These are phyloP conservation scores for Lichtheimia ramosa DNA, from an alignment of 371 early-diverging fungal genomes.

Conservation along the genomic window DNA sequence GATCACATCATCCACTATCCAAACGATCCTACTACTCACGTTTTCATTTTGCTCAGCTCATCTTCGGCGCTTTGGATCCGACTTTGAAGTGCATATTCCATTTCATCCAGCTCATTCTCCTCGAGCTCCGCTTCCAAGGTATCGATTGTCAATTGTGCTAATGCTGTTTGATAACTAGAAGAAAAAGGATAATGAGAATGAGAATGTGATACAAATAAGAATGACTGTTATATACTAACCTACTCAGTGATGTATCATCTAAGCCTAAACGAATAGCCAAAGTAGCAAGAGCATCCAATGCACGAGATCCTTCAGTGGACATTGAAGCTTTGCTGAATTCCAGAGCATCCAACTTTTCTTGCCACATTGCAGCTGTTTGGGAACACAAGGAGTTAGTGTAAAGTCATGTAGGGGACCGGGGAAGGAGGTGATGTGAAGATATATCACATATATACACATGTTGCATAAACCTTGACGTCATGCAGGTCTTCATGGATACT, in stretches of 20 bases:
- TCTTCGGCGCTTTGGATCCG: constrained; percentile 14
- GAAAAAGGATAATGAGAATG: not conserved
- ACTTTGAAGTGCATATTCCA: constrained; percentile 9
- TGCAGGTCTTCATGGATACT: not conserved
- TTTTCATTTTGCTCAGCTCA: constrained; percentile 17
- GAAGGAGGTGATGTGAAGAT: not conserved
- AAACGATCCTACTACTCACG: constrained; percentile 3
- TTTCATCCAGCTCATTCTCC: constrained; percentile 13
- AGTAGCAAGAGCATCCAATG: constrained; percentile 11
- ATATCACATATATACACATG: not conserved
- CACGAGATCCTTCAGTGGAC: constrained; percentile 12
- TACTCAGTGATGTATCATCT: constrained; percentile 14
- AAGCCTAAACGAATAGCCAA: constrained; percentile 15
- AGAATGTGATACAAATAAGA: not conserved
- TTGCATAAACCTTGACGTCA: not conserved
- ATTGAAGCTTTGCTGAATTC: constrained; percentile 5
- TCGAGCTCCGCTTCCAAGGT: constrained; percentile 15
- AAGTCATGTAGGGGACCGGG: not conserved
- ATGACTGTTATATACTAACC: not conserved
- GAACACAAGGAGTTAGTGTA: not conserved
- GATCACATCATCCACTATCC: not conserved
- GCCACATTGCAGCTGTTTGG: constrained; percentile 9
- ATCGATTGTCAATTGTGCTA: constrained; percentile 17
- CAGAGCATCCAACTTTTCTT: constrained; percentile 10
- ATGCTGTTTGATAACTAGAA: constrained; percentile 17